Conservation (phyloP, 169 alveolate species). For the Cardiosporidium cionae region DNA sequence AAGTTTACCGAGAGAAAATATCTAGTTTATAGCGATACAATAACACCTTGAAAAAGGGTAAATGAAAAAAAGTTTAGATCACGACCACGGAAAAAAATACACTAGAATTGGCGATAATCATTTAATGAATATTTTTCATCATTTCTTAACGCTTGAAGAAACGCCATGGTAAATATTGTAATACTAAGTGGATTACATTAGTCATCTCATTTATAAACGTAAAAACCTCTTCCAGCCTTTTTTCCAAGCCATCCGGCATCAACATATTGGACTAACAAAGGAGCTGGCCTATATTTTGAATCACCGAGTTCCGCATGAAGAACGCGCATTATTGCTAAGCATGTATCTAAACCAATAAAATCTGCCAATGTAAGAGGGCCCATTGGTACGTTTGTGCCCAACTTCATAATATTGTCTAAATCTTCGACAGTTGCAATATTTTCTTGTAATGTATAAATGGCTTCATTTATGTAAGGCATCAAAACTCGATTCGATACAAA, state of each 20-base stretch:
- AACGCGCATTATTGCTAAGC: slow-evolving; percentile 59
- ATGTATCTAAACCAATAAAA: slow-evolving; percentile 80
- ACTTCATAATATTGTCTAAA: slow-evolving; percentile 74
- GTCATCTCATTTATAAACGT: slow-evolving; percentile 49
- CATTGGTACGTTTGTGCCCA: slow-evolving; percentile 85
- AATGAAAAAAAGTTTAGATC: no score
- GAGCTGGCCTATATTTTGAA: slow-evolving; percentile 78
- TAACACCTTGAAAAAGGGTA: no score
- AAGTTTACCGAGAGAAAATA: no score
- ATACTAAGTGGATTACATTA: no score
- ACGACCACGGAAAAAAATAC: no score
- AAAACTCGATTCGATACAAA: slow-evolving; percentile 75
- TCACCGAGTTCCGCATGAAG: slow-evolving; percentile 78
- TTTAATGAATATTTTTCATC: no score
- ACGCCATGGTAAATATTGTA: no score
- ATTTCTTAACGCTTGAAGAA: no score
- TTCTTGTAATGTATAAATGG: slow-evolving; percentile 48
- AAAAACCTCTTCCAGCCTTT: slow-evolving; percentile 77
- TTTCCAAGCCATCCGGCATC: slow-evolving; percentile 81
- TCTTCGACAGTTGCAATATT: slow-evolving; percentile 64
- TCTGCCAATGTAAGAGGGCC: slow-evolving; percentile 85
- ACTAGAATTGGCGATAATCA: no score
- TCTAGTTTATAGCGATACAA: no score
- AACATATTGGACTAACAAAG: slow-evolving; percentile 72
- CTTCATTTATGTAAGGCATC: slow-evolving; percentile 82